Evolutionary conservation across 768 basidiomycete species (phyloP).

Genomic region (Mycena epipterygia): DNA sequence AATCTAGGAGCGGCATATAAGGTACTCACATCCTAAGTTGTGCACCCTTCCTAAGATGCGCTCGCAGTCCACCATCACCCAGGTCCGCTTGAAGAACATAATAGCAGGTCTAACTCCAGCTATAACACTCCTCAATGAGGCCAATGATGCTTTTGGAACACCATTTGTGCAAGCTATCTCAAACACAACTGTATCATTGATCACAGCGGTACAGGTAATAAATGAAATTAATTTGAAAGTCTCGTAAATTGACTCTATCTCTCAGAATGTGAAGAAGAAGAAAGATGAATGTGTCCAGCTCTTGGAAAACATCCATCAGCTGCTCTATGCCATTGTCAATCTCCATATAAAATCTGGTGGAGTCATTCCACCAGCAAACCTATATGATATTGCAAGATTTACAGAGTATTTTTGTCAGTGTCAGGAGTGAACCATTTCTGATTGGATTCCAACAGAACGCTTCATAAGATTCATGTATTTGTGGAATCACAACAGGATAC

Average conservation of each 20-base stretch:
- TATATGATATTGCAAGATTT: background rate
- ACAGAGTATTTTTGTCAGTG: background rate
- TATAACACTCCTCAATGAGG: background rate
- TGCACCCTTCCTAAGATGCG: no score
- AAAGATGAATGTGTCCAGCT: conserved; percentile 1
- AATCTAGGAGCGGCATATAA: no score
- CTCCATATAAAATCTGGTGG: conserved; percentile 1
- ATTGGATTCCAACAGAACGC: background rate
- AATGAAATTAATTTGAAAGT: background rate
- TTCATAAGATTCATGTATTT: no score
- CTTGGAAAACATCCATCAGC: background rate
- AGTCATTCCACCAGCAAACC: background rate
- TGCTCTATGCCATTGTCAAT: background rate
- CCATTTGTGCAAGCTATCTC: background rate
- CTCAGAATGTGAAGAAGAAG: background rate
- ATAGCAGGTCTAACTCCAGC: background rate
- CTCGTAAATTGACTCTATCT: background rate
- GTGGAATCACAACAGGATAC: no score
- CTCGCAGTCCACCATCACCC: background rate
- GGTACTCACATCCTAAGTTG: no score
- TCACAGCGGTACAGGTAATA: background rate
- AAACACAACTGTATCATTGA: background rate
- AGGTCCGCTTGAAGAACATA: background rate
- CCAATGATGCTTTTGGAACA: background rate
- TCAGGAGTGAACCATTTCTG: background rate